A percentile compares a stretch with the other conserved stretches of the same genome.
Evolutionary conservation across 2,329 filamentous ascomycete species (phyloP).

Genomic region (Fusarium veterinarium): DNA sequence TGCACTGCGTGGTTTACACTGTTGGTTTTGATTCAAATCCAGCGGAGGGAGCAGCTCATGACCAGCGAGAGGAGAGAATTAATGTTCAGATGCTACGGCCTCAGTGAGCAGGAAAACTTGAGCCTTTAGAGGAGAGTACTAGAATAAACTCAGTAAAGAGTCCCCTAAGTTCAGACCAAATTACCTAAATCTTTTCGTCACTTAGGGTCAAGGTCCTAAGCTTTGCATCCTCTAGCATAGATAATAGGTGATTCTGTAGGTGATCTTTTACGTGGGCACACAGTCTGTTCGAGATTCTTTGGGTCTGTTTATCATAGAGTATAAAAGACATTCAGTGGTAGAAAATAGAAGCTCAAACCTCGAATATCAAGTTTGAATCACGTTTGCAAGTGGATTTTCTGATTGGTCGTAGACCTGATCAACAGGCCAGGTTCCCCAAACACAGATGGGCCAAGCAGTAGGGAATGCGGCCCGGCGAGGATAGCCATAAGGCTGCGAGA

Average conservation of each 20-base stretch:
- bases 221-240: neutral
- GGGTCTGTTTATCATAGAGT: constrained; percentile 48
- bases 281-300: neutral
- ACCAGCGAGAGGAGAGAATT: neutral
- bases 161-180: neutral
- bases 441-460: neutral
- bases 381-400: neutral
- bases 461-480: neutral
- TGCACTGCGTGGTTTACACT: neutral
- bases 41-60: neutral
- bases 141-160: neutral
- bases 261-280: neutral
- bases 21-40: neutral
- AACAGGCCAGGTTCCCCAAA: constrained; percentile 4
- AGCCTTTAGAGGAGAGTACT: neutral
- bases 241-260: neutral
- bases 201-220: neutral
- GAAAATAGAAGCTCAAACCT: neutral
- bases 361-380: neutral
- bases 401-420: constrained; percentile 16
- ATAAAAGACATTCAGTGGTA: neutral
- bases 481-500: neutral
- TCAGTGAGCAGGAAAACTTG: neutral
- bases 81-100: neutral
- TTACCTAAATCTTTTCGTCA: neutral